Evolutionary conservation across 1,284 basidiomycete species (phyloP), one percentile per base, ranked within the genome.

Genomic region (Ceratobasidium sp.): DNA sequence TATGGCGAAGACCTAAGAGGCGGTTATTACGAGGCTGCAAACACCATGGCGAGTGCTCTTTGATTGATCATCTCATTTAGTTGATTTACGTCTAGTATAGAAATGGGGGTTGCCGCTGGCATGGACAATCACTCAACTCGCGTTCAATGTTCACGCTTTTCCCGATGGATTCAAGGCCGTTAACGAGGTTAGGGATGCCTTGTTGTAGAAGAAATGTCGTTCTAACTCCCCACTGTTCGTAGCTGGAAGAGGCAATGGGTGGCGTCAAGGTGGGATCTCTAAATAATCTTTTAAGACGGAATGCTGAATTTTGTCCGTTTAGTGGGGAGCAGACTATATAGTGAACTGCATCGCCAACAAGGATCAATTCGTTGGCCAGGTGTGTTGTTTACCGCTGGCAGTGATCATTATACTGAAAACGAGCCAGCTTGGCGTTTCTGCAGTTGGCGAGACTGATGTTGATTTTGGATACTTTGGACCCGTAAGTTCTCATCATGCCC

Each of bases 321-420:
- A 78, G 77, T 78, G 77, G 77, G 77, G 77, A 9, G 51, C 74
- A 19, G 75, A 78, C 52, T 78, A 78, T 54, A 37, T 78, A 32
- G 77, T 76, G 25, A 78, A 78, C 66, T 78, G 77, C 51, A 76
- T 78, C 44, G 64, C 64, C 29, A 64, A 52, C 19, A 51, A 57
- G n/a, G 77, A 78, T n/a, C 75, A 78, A 40, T 78, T 78, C 37
- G 77, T 78, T n/a, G 77, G 77, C 19, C 77, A 78, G 75, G 77
- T 78, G 19, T n/a, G 77, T 78, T 19, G 22, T 9, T 11, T 3
- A n/a, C n/a, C n/a, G n/a, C n/a, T n/a, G n/a, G n/a, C n/a, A n/a
- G n/a, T n/a, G n/a, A n/a, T 22, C 22, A 43, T 13, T 54, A 15
- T 43, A 22, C 40, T 52, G 15, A 68, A 22, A 5, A 9, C 2